These are phyloP conservation scores for Lyophyllum decastes DNA, from an alignment of 768 basidiomycete species.

Conservation along the genomic window DNA sequence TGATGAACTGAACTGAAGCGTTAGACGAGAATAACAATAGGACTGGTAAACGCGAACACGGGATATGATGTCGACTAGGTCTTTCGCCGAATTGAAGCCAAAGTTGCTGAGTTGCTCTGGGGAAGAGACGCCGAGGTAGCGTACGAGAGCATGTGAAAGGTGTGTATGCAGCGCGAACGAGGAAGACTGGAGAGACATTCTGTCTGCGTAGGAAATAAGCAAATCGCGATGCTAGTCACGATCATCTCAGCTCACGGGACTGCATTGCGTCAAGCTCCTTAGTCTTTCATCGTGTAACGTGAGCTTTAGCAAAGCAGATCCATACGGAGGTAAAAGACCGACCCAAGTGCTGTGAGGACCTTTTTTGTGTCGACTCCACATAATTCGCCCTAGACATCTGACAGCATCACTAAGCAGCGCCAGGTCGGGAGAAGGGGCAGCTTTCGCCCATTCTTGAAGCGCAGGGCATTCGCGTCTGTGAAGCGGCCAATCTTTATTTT, in stretches of 20 bases:
- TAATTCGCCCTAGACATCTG: slow-evolving; percentile 72
- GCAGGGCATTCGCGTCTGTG: slow-evolving; percentile 84
- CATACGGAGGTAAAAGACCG: slow-evolving; percentile 19
- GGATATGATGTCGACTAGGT: slow-evolving; percentile 74
- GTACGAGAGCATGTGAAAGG: slow-evolving; percentile 73
- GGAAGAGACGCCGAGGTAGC: slow-evolving; percentile 63
- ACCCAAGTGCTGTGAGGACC: slow-evolving; percentile 63
- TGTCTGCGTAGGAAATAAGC: slow-evolving; percentile 42
- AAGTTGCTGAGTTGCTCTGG: slow-evolving; percentile 60
- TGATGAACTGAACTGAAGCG: slow-evolving; percentile 64
- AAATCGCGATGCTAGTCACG: not conserved
- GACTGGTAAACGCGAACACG: slow-evolving; percentile 43
- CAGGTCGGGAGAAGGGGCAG: slow-evolving; percentile 47
- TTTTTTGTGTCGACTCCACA: slow-evolving; percentile 63
- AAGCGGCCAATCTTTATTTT: slow-evolving; percentile 67
- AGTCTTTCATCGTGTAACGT: slow-evolving; percentile 38
- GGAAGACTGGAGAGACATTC: slow-evolving; percentile 48
- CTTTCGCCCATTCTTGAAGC: slow-evolving; percentile 55
- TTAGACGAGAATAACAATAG: not conserved
- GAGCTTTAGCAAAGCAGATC: not conserved
- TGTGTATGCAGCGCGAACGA: slow-evolving; percentile 62
- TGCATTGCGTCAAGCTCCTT: slow-evolving; percentile 70
- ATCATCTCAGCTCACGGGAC: slow-evolving; percentile 57
- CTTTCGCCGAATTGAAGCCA: slow-evolving; percentile 56
- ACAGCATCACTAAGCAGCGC: slow-evolving; percentile 76